phyloP scores from a whole-genome alignment of 441 rosid genomes.

The Rhodomyrtus psidioides region DNA sequence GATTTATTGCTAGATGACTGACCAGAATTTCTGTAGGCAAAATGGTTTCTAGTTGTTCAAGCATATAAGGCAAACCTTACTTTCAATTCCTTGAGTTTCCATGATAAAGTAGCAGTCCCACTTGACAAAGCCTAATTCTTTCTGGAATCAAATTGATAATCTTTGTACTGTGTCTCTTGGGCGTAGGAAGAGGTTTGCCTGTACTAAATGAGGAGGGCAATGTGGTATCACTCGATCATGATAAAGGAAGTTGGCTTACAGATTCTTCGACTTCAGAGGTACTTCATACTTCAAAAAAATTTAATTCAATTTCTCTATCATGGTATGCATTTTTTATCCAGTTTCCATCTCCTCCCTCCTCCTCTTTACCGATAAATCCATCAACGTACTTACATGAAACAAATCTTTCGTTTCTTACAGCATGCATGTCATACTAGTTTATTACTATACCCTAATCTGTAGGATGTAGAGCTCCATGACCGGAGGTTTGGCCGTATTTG shows the following conservation, averaged over 20 bases:
- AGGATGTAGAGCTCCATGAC: not conserved
- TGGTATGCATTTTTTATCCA: not conserved
- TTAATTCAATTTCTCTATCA: not conserved
- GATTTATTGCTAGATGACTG: not conserved
- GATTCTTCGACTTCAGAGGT: slow-evolving; percentile 70
- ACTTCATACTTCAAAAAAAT: not conserved
- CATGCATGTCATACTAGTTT: not conserved
- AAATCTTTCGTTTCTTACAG: not conserved
- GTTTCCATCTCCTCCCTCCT: not conserved
- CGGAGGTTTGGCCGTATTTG: not conserved
- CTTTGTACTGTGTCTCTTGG: not conserved
- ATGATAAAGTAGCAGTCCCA: not conserved
- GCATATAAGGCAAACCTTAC: not conserved
- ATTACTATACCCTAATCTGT: not conserved
- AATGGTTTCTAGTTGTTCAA: not conserved
- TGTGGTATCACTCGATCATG: slow-evolving; percentile 44
- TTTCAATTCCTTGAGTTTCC: not conserved
- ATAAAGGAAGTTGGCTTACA: slow-evolving; percentile 46
- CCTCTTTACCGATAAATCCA: not conserved
- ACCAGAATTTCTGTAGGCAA: not conserved
- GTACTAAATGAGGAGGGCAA: slow-evolving; percentile 82
- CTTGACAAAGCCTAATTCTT: not conserved
- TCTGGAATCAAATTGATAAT: not conserved
- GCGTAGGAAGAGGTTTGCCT: slow-evolving; percentile 70
- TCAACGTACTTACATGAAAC: no score